Base-by-base conservation (phyloP, 169 alveolate species). In the Condylostoma magnum region DNA sequence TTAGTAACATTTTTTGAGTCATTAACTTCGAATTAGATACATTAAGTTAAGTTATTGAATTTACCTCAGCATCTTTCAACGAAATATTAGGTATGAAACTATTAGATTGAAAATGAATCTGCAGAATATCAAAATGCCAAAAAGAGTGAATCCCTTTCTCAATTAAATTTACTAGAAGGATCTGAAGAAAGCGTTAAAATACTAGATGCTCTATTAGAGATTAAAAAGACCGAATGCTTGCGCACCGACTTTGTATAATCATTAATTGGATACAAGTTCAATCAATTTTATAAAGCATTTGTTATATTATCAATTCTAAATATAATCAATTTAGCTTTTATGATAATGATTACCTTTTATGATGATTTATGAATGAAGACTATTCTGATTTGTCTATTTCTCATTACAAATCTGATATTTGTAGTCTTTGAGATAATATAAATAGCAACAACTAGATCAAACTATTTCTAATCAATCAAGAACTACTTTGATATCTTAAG, bases 231-330 rank as follows among this genome's bases (percentile, higher is more conserved):
- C 46, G 60, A 46, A 63, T 63, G 69, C 2, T 25, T 63, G n/a
- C 30, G 73, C 3, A 63, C 58, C n/a, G 46, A 22, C 12, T 63
- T 63, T 20, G 44, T 63, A 25, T 57, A 63, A 44, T 54, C 63
- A 43, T 27, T 63, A 6, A 34, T 63, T 1, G 20, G 22, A 12
- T 63, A 63, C 33, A 63, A 63, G 33, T 63, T 54, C 58, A 30
- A 63, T 15, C 10, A 41, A 15, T 41, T 41, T 15, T 10, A 41
- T 10, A 10, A 15, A 15, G 48, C 15, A 41, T 15, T 41, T 41
- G 10, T 10, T 10, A 15, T 41, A 10, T 41, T 41, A 15, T 10
- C 48, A 41, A 15, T 41, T 10, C 48, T 41, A 10, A 41, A 41
- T 10, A 10, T 41, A 15, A 10, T 41, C 20, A 41, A 15, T 41